phyloP scores from a whole-genome alignment of 176 grass and related monocot genomes.

The Lolium rigidum region DNA sequence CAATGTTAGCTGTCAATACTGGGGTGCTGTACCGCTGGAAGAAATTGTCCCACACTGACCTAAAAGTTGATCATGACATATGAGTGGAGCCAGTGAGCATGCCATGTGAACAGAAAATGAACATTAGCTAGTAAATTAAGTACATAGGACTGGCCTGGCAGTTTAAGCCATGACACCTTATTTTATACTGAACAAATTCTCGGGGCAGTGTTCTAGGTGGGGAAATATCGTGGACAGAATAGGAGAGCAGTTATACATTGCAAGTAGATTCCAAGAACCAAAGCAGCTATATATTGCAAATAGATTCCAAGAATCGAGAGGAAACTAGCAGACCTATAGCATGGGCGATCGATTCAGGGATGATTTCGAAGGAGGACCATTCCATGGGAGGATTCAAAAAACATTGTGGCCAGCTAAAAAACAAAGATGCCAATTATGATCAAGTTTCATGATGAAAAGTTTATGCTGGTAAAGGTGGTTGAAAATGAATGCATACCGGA shows the following conservation, averaged over 20 bases:
- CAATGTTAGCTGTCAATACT: conserved; percentile 46
- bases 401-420: conserved; percentile 22
- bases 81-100: conserved; percentile 51
- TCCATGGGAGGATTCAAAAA: neutral
- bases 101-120: conserved; percentile 60
- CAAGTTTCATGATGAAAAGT: conserved; percentile 55
- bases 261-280: conserved; percentile 4
- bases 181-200: conserved; percentile 37
- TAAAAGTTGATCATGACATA: conserved; percentile 46
- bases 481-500: conserved; percentile 55
- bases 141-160: neutral
- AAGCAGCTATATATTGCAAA: conserved; percentile 1
- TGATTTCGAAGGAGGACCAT: neutral
- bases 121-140: conserved; percentile 45
- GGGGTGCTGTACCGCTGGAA: conserved; percentile 57
- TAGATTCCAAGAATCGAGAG: neutral
- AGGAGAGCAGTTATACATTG: neutral
- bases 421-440: conserved; percentile 46
- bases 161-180: conserved; percentile 14
- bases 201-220: neutral
- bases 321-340: conserved; percentile 31
- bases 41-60: conserved; percentile 44
- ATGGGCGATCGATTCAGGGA: neutral
- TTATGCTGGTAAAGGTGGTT: conserved; percentile 50
- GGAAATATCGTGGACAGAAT: neutral